phyloP scores from a whole-genome alignment of 164 flowering plant genomes.

The Chloranthus sessilifolius region DNA sequence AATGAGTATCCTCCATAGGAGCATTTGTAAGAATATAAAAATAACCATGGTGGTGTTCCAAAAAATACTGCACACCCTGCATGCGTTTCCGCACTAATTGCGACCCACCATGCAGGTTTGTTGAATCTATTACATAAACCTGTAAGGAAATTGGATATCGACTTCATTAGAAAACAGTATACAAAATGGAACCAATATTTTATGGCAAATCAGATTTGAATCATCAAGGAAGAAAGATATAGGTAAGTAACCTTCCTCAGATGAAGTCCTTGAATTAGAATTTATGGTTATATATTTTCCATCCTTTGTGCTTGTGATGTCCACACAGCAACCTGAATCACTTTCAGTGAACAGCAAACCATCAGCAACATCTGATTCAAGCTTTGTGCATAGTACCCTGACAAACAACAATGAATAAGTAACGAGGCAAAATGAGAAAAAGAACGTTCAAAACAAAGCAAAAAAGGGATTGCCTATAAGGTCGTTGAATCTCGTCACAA shows the following conservation, averaged over 20 bases:
- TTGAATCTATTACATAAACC: constrained; percentile 73
- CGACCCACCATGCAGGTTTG: constrained; percentile 40
- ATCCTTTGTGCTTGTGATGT: constrained; percentile 90
- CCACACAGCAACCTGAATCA: constrained; percentile 73
- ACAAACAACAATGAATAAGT: constrained; percentile 10
- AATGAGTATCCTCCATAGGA: constrained; percentile 10
- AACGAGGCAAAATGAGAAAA: neutral
- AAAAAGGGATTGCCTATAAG: constrained; percentile 48
- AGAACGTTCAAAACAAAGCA: neutral
- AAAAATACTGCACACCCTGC: constrained; percentile 63
- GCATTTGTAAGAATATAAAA: constrained; percentile 83
- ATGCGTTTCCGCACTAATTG: constrained; percentile 51
- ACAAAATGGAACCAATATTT: neutral
- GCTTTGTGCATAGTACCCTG: constrained; percentile 61
- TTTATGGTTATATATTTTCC: constrained; percentile 87
- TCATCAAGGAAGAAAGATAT: constrained; percentile 6
- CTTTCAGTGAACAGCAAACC: constrained; percentile 52
- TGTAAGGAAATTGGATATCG: constrained; percentile 23
- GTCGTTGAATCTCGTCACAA: constrained; percentile 71
- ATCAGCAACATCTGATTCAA: constrained; percentile 39
- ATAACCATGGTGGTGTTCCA: constrained; percentile 79
- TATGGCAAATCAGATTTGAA: neutral
- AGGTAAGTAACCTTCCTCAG: constrained; percentile 73
- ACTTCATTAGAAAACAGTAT: neutral
- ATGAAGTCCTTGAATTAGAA: constrained; percentile 93